Base-by-base conservation (phyloP, 495 filamentous ascomycete genomes). In the Alectoria sarmentosa region DNA sequence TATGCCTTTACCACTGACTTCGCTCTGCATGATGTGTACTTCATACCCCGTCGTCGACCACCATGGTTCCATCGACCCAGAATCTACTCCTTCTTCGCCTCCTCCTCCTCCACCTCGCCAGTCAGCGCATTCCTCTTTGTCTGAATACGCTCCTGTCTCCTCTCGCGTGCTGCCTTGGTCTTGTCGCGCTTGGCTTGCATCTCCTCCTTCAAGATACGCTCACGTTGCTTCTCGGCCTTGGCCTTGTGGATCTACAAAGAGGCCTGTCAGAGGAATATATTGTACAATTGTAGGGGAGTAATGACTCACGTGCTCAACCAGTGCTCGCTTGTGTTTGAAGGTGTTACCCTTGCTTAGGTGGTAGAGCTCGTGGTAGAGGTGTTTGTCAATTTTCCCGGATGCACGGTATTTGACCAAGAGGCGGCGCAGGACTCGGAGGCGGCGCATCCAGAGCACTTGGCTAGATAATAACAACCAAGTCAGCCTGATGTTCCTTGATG, bases 321-420 rank as follows among this genome's bases (percentile, higher is more conserved):
- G 87, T 69, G 90, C 94, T 76, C 94, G 89, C 91, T 96, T 99
- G 88, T 99, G 94, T 91, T 99, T 99, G 89, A 99, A 99, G 77
- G 94, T 93, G 87, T 99, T 99, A 96, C 94, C 94, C 92, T 99
- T 99, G 88, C 88, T 90, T 73, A 96, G 82, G 79, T 96, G 92
- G 85, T 99, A 99, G 69, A 99, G 91, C 83, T 96, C 90, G 85
- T 99, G 94, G 86, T 99, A 99, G 61, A 99, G 92, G 84, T 99
- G 95, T 87, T 99, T 99, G 84, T 99, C 94, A 80, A 99, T 99
- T 89, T 99, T 99, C 80, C 94, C 94, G 75, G 88, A 87, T 77
- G 92, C 93, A 81, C 94, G 94, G 85, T 99, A 99, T 83, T 97
- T 96, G 84, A 96, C 93, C 71, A 99, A 86, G 56, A 99, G 89